Evolutionary conservation across 768 basidiomycete species (phyloP), one percentile per base, ranked within the genome.

Genomic region (Lactifluus pinguis): DNA sequence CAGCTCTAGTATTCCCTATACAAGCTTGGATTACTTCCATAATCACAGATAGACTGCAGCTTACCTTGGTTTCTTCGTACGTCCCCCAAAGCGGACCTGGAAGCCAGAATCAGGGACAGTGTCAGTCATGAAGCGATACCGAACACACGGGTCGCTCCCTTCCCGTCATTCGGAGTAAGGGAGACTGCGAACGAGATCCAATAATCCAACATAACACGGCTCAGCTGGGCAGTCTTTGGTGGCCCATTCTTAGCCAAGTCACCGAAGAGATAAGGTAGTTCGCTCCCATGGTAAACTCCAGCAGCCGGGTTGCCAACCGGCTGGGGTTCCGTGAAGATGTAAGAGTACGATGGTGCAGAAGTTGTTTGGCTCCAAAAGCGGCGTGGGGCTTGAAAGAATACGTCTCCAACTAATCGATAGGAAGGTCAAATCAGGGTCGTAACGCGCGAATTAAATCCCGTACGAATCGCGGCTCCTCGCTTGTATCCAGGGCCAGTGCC

Each of bases 181-280:
- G 74, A 75, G 1, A 73, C 75, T 1, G 75, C 75, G 55, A 79
- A 79, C 0, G 78, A 79, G 19, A 79, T 66, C 78, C 77, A 79
- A 49, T 77, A 78, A 34, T 79, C 75, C 17, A 72, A 4, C 77
- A 78, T 77, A 15, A 64, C 32, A 4, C 53, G 65, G 48, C 76
- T 76, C 1, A 78, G 48, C 38, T 13, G 39, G 15, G 61, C 65
- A 0, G 58, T 17, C 3, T 53, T 56, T n/a, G 39, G 49, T 21
- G 48, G 29, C 39, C 29, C 55, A 49, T 25, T 65, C 34, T 21
- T 19, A 15, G 29, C 32, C 48, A 39, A 11, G 39, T 49, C 39
- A 5, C 47, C 42, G 39, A 63, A 70, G 25, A 70, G 59, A 39
- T 70, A 71, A 13, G 38, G 29, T 10, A 71, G 44, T 49, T 71